A percentile compares a stretch with the other conserved stretches of the same genome.
Conservation (phyloP, 768 basidiomycete species). For the Boletales sp. region DNA sequence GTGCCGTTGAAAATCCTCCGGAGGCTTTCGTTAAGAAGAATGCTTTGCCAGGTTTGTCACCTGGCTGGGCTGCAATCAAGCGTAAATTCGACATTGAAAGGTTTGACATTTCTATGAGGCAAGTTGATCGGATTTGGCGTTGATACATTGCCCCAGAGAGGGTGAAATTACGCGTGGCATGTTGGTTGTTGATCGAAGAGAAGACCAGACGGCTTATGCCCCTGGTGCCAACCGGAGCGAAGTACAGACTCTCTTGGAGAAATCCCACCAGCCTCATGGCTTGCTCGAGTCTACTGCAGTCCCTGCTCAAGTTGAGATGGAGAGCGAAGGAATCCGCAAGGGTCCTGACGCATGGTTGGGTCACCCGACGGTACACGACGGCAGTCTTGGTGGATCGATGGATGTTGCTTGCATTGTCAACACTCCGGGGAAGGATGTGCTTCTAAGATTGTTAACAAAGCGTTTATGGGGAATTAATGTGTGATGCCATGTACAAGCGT, state of each 20-base stretch:
- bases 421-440: conserved; percentile 59
- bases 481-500: not conserved
- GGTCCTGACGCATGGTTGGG: conserved; percentile 20
- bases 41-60: conserved; percentile 26
- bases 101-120: conserved; percentile 31
- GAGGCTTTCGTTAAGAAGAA: conserved; percentile 25
- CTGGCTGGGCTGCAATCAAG: conserved; percentile 54
- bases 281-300: conserved; percentile 48
- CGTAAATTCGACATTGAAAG: conserved; percentile 69
- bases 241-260: conserved; percentile 52
- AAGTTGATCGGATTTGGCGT: not conserved
- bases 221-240: conserved; percentile 63
- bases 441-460: conserved; percentile 46
- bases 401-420: conserved; percentile 48
- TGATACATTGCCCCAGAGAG: conserved; percentile 35
- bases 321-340: conserved; percentile 21
- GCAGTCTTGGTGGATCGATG: conserved; percentile 20
- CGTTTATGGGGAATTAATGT: conserved; percentile 50
- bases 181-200: conserved; percentile 79
- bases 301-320: conserved; percentile 54
- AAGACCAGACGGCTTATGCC: conserved; percentile 59
- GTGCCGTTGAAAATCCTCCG: conserved; percentile 70
- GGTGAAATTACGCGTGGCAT: conserved; percentile 86
- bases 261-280: conserved; percentile 29
- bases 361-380: conserved; percentile 16